These are phyloP conservation scores for Schizosaccharomyces versatilis DNA, from an alignment of 1,139 yeast species.

Conservation along the genomic window DNA sequence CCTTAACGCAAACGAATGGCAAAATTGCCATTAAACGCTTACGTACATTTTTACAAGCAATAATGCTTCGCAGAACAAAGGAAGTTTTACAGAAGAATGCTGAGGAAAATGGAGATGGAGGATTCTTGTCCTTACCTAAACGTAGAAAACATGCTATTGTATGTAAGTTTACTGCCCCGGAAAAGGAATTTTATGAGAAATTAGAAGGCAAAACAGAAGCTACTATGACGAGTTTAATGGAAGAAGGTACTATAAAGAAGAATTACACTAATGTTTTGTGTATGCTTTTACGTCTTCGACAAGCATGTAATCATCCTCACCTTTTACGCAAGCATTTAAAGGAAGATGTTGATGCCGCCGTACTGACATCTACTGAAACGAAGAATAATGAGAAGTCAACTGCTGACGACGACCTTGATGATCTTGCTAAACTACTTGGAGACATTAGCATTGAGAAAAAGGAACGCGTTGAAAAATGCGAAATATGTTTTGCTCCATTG, in stretches of 20 bases:
- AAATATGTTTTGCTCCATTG: slow-evolving; percentile 6
- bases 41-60: slow-evolving; percentile 61
- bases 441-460: slow-evolving; percentile 4
- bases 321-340: slow-evolving; percentile 4
- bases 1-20: slow-evolving; percentile 51
- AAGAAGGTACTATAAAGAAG: slow-evolving; percentile 35
- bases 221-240: slow-evolving; percentile 40
- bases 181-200: slow-evolving; percentile 42
- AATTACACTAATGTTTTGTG: slow-evolving; percentile 59
- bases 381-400: neutral
- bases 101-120: slow-evolving; percentile 35
- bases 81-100: slow-evolving; percentile 28
- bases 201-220: slow-evolving; percentile 44
- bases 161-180: slow-evolving; percentile 42
- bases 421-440: slow-evolving; percentile 7
- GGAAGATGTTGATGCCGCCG: slow-evolving; percentile 4
- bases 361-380: neutral
- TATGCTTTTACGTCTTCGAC: slow-evolving; percentile 61
- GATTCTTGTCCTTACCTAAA: slow-evolving; percentile 49
- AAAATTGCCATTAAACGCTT: slow-evolving; percentile 55
- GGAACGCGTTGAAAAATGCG: slow-evolving; percentile 5
- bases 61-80: slow-evolving; percentile 64
- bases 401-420: slow-evolving; percentile 9
- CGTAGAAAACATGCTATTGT: slow-evolving; percentile 50
- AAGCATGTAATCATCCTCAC: slow-evolving; percentile 58